These are phyloP conservation scores for Castanospermum australe DNA, from an alignment of 306 rosid species.

Conservation along the genomic window DNA sequence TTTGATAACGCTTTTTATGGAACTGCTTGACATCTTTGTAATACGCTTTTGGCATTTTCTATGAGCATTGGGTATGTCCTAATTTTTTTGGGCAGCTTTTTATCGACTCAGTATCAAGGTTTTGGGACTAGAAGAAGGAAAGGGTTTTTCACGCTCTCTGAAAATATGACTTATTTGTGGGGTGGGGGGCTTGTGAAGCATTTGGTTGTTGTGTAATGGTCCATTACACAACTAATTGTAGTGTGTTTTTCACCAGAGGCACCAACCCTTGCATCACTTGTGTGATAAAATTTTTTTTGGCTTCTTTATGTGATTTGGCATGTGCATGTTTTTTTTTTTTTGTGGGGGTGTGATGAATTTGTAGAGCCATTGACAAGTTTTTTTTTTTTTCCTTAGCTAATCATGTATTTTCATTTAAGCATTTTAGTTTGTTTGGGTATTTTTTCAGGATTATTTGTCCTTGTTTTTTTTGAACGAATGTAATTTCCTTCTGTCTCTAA, in stretches of 20 bases:
- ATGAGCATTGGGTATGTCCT: background rate
- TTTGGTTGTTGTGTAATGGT: background rate
- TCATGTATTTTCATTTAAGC: no score
- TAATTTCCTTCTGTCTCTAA: no score
- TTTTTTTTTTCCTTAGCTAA: no score
- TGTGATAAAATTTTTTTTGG: background rate
- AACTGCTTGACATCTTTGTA: background rate
- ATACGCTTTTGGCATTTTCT: background rate
- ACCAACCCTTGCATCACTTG: background rate
- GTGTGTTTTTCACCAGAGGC: background rate
- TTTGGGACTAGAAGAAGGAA: no score
- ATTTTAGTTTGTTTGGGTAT: no score
- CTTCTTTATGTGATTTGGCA: background rate
- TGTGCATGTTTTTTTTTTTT: no score
- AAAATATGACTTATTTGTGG: background rate
- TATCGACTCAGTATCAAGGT: no score
- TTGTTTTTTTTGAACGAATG: no score
- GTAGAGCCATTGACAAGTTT: background rate
- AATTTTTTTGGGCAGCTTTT: no score
- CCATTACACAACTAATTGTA: background rate
- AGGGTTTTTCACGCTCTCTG: background rate
- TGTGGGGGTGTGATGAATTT: no score
- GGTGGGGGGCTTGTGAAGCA: background rate
- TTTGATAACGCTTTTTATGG: background rate
- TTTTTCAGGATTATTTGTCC: background rate